Evolutionary conservation across 2,329 filamentous ascomycete species (phyloP).

Genomic region (Paecilomyces sp.): DNA sequence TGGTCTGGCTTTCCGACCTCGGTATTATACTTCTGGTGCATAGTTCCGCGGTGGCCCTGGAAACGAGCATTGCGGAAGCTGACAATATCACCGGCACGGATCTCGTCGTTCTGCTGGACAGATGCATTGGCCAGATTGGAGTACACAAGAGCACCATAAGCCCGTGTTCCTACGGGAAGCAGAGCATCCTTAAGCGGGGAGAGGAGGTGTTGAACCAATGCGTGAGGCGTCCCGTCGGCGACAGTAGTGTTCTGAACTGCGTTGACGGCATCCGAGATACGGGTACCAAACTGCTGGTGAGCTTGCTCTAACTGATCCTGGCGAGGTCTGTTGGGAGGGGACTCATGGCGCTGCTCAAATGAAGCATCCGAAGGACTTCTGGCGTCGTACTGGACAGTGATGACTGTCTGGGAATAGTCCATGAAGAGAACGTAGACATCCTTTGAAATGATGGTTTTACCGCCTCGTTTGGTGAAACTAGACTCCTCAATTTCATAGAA

Average conservation of each 20-base stretch:
- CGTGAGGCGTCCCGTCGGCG: slow-evolving; percentile 74
- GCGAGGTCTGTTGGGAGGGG: slow-evolving; percentile 70
- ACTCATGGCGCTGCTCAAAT: slow-evolving; percentile 79
- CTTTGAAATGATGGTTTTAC: slow-evolving; percentile 66
- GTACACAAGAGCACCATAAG: slow-evolving; percentile 89
- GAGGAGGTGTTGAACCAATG: slow-evolving; percentile 72
- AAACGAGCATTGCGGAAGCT: slow-evolving; percentile 89
- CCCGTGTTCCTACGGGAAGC: slow-evolving; percentile 74
- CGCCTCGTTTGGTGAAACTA: slow-evolving; percentile 59
- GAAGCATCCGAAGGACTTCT: slow-evolving; percentile 64
- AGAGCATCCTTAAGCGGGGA: slow-evolving; percentile 67
- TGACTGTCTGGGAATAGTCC: slow-evolving; percentile 91
- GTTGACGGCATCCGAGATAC: slow-evolving; percentile 63
- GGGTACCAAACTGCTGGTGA: slow-evolving; percentile 72
- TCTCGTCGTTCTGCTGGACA: slow-evolving; percentile 84
- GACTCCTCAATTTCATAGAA: slow-evolving; percentile 76
- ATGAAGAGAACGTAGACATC: slow-evolving; percentile 84
- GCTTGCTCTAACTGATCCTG: slow-evolving; percentile 90
- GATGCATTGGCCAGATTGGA: slow-evolving; percentile 91
- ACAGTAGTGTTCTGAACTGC: slow-evolving; percentile 72
- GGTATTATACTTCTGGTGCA: slow-evolving; percentile 87
- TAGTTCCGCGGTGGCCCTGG: slow-evolving; percentile 87
- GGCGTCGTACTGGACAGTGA: slow-evolving; percentile 72
- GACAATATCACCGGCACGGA: slow-evolving; percentile 85
- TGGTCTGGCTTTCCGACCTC: slow-evolving; percentile 87